Evolutionary conservation across 768 basidiomycete genomes (phyloP).

Genomic region (Hydnomerulius pinastri): DNA sequence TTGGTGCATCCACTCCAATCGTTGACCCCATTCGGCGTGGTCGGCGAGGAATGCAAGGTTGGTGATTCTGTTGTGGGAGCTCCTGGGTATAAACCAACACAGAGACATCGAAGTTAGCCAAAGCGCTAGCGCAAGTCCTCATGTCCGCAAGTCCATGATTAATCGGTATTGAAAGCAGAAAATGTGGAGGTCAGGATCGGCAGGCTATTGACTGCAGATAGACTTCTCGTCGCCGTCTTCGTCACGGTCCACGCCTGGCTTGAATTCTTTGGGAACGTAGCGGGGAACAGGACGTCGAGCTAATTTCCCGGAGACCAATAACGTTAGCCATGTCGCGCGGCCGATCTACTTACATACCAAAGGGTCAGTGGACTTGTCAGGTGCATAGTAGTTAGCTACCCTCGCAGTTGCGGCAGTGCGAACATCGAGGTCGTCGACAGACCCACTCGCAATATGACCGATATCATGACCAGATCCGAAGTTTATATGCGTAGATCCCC

Average conservation of each 20-base stretch:
- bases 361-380: no score
- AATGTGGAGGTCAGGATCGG: background rate
- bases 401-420: background rate
- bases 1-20: no score
- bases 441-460: background rate
- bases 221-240: background rate
- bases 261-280: background rate
- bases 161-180: background rate
- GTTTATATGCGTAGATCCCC: background rate
- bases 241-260: background rate
- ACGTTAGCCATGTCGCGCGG: no score
- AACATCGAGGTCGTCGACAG: background rate
- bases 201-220: background rate
- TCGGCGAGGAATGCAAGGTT: no score
- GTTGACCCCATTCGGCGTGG: no score
- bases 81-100: no score
- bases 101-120: no score
- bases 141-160: background rate
- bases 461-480: background rate
- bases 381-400: no score
- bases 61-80: no score
- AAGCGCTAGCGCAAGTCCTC: no score
- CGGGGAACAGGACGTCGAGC: background rate
- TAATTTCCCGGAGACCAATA: background rate
- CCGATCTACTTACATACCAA: no score